A percentile compares a stretch with the other conserved stretches of the same genome.
Conservation (phyloP, 1,284 basidiomycete genomes). For the Quambalaria eucalypti region DNA sequence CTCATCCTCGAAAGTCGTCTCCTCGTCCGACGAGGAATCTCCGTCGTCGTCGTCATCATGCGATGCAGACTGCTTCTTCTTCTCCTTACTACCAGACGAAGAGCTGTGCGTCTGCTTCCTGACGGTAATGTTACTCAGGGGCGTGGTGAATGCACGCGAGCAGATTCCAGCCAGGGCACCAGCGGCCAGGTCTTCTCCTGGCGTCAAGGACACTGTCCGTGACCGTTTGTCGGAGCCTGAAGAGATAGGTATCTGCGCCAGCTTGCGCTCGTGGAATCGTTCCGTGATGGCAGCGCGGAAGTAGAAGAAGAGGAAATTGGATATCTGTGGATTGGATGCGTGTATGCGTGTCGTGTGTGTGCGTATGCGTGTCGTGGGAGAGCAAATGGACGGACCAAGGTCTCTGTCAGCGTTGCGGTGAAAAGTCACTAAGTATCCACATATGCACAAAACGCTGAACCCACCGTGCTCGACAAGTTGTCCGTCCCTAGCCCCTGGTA, state of each 20-base stretch:
- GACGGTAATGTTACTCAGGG: conserved; percentile 51
- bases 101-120: conserved; percentile 48
- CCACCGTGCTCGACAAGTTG: conserved; percentile 48
- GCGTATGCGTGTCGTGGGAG: conserved; percentile 17
- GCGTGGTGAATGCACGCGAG: conserved; percentile 49
- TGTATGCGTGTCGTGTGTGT: too few species aligned
- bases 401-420: not conserved
- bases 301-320: conserved; percentile 34
- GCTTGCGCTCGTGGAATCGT: conserved; percentile 5
- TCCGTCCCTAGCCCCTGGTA: conserved; percentile 49
- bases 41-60: conserved; percentile 10
- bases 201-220: conserved; percentile 28
- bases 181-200: conserved; percentile 49
- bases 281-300: conserved; percentile 32
- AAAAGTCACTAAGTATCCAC: conserved; percentile 46
- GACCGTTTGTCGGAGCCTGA: conserved; percentile 6
- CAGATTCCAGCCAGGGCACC: conserved; percentile 50
- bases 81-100: conserved; percentile 17
- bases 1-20: conserved; percentile 33
- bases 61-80: conserved; percentile 5
- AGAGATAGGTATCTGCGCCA: too few species aligned
- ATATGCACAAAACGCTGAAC: too few species aligned
- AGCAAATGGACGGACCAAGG: conserved; percentile 40
- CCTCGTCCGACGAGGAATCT: conserved; percentile 27
- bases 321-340: not conserved